Percentiles rank a stretch among this genome's conserved stretches.
phyloP scores from a whole-genome alignment of 306 rosid species.

The Citrullus mucosospermus region DNA sequence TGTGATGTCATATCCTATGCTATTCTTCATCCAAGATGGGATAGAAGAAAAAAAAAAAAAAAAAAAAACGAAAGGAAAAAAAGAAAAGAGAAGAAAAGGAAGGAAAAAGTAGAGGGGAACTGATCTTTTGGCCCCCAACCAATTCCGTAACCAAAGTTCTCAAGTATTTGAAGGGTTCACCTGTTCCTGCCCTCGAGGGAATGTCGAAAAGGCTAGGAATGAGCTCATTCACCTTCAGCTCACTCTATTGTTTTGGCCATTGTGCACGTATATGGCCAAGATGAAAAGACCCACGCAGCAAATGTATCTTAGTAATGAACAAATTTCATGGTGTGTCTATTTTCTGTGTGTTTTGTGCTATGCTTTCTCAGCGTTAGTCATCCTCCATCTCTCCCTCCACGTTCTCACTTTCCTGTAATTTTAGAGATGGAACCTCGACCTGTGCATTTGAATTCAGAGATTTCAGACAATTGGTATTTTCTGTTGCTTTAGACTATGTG shows the following conservation, averaged over 20 bases:
- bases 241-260: neutral
- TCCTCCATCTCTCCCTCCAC: neutral
- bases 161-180: neutral
- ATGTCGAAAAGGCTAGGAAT: neutral
- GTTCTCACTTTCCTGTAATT: neutral
- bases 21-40: neutral
- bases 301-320: neutral
- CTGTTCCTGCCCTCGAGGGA: neutral
- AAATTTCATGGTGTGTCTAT: neutral
- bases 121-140: neutral
- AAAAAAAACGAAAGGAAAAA: neutral
- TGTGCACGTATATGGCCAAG: neutral
- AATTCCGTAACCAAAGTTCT: neutral
- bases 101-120: neutral
- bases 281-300: neutral
- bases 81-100: neutral
- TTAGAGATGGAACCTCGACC: neutral
- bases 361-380: neutral
- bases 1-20: neutral
- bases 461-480: neutral
- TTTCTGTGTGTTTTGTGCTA: neutral
- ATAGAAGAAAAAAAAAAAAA: neutral
- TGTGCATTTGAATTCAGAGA: neutral
- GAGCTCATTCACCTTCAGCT: neutral
- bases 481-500: neutral